phyloP scores from a whole-genome alignment of 306 rosid genomes.

The Medicago ruthenica region DNA sequence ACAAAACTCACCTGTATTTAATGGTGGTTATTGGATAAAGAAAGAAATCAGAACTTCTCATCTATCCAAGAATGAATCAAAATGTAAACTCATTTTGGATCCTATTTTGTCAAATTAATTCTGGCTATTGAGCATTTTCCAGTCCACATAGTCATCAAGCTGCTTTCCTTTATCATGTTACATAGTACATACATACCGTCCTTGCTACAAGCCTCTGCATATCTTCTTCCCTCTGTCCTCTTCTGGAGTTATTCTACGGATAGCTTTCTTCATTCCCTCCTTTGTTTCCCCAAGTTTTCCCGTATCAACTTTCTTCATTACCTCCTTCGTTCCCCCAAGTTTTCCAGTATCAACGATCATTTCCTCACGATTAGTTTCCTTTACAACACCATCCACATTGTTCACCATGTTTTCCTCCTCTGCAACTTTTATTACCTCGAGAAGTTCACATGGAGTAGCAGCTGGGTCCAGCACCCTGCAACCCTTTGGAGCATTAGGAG shows the following conservation, averaged over 20 bases:
- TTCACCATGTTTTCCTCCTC: constrained; percentile 55
- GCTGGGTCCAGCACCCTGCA: constrained; percentile 97
- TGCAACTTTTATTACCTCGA: constrained; percentile 59
- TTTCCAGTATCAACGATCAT: constrained; percentile 10
- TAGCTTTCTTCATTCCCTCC: constrained; percentile 15
- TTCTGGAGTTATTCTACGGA: constrained; percentile 33
- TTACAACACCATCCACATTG: constrained; percentile 35
- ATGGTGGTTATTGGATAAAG: constrained; percentile 13
- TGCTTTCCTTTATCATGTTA: no score
- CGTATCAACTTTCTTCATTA: constrained; percentile 5
- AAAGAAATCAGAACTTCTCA: not conserved
- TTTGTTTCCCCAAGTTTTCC: constrained; percentile 29
- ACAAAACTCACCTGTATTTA: constrained; percentile 33
- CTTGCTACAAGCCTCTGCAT: constrained; percentile 28
- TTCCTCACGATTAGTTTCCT: constrained; percentile 30
- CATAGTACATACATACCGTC: constrained; percentile 10
- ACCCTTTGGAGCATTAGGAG: constrained; percentile 78
- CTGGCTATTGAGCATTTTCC: constrained; percentile 28
- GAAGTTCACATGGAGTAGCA: constrained; percentile 78
- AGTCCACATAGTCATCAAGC: constrained; percentile 19
- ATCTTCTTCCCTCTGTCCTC: constrained; percentile 41
- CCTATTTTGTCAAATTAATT: constrained; percentile 43
- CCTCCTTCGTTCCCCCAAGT: constrained; percentile 26
- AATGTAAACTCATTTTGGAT: constrained; percentile 38
- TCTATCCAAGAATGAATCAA: constrained; percentile 13